Conservation (phyloP, 2,329 filamentous ascomycete genomes). For the Colletotrichum camelliae region DNA sequence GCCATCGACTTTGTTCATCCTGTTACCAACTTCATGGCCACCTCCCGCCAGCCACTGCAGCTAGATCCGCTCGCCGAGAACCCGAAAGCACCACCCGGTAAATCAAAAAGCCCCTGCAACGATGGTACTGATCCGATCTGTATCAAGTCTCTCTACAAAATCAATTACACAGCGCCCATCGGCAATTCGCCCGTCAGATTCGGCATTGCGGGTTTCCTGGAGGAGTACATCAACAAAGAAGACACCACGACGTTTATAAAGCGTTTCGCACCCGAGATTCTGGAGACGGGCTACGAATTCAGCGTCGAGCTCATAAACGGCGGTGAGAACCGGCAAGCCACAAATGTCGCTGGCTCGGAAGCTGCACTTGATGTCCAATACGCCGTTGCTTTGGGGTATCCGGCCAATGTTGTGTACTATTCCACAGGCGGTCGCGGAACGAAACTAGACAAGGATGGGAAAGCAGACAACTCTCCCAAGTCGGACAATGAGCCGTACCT, state of each 20-base stretch:
- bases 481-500: constrained; percentile 63
- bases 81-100: not conserved
- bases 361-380: constrained; percentile 56
- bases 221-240: constrained; percentile 49
- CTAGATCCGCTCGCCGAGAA: not conserved
- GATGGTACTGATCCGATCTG: constrained; percentile 39
- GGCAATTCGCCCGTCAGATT: constrained; percentile 41
- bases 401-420: constrained; percentile 50
- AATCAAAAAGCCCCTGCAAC: not conserved
- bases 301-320: constrained; percentile 46
- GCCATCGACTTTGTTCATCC: constrained; percentile 54
- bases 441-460: constrained; percentile 44
- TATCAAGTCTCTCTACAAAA: constrained; percentile 50
- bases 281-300: constrained; percentile 43
- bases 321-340: constrained; percentile 47
- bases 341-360: constrained; percentile 43
- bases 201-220: constrained; percentile 55
- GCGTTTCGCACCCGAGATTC: constrained; percentile 39
- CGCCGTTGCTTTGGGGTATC: constrained; percentile 49
- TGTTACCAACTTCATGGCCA: constrained; percentile 54
- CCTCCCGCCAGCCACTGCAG: constrained; percentile 19
- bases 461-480: constrained; percentile 30
- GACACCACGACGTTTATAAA: constrained; percentile 47
- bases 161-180: constrained; percentile 36
- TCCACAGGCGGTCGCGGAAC: constrained; percentile 48